Percentiles rank a stretch among this genome's conserved stretches.
Evolutionary conservation across 257 asterid genomes (phyloP).

Genomic region (Fraxinus anomala): DNA sequence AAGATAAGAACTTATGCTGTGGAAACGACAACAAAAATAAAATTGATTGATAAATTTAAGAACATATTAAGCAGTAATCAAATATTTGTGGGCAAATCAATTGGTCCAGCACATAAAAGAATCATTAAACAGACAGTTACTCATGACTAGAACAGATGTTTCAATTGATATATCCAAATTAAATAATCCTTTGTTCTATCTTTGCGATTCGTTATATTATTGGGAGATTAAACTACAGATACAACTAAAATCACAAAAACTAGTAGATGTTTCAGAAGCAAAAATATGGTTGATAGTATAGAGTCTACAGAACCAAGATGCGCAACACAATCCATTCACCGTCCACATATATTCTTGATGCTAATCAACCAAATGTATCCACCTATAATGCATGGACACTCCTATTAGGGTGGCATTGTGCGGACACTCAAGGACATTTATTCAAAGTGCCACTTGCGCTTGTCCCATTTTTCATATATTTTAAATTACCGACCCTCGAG

Average conservation of each 20-base stretch:
- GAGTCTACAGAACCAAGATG: not conserved
- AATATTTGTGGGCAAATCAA: not conserved
- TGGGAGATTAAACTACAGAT: not conserved
- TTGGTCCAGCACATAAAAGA: not conserved
- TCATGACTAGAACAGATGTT: not conserved
- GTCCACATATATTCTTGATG: not conserved
- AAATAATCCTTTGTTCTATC: not conserved
- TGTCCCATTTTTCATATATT: too few relatives aligned
- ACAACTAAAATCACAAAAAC: not conserved
- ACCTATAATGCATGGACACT: not conserved
- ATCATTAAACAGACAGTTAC: not conserved
- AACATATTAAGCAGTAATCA: not conserved
- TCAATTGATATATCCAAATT: not conserved
- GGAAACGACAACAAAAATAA: not conserved
- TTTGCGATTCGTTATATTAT: not conserved
- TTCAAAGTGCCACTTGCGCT: too few relatives aligned
- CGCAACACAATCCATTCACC: not conserved
- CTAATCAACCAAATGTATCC: not conserved
- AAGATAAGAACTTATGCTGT: slow-evolving; percentile 9
- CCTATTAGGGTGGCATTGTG: too few relatives aligned
- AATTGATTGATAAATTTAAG: not conserved
- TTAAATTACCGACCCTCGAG: too few relatives aligned
- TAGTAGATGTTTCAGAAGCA: not conserved
- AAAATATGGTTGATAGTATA: not conserved
- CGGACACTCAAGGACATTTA: too few relatives aligned